Evolutionary conservation across 352 stramenopile species (phyloP), one percentile per base, ranked within the genome.

Genomic region (Phytophthora citrophthora): DNA sequence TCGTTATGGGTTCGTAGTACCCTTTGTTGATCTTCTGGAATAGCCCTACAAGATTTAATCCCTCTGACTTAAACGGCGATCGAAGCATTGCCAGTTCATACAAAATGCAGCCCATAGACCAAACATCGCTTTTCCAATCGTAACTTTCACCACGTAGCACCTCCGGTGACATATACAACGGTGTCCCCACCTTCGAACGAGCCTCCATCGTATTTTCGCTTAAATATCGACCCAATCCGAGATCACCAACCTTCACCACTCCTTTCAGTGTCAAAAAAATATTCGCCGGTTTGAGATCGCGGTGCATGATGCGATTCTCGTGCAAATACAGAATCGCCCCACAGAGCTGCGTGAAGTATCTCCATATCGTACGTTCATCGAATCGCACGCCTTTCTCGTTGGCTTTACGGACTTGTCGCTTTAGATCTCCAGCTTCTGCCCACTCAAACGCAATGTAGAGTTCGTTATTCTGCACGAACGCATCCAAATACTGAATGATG

Each of bases 121-220:
- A 99, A 3, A 99, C 89, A 67, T 99, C 96, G 54, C 86, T 97
- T 67, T 98, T 98, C 89, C 89, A 98, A 62, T 98, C 92, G 68
- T 99, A 98, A 20, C 90, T 89, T 50, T 97, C 86, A 13, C 95
- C 95, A 2, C 90, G 83, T 16, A 98, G 79, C 32, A 99, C 91
- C 54, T 98, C 95, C 0, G 95, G 94, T 8, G 91, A 97, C 91
- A 98, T 98, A 66, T 98, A 98, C 18, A 98, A 74, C 36, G 95
- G 95, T 20, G 94, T 98, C 2, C 95, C 95, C 13, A 98, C 94
- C 58, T 97, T 97, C 10, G 88, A 96, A 43, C 94, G 88, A 12
- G 91, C 88, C 40, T 94, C 77, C 18, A 94, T 62, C 4, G 86
- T 95, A 52, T 94, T 77, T 24, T 94, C 86, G 38, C 88, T 94